Evolutionary conservation across 192 early-diverging fungal genomes (phyloP).

Genomic region (Radiomyces spectabilis): DNA sequence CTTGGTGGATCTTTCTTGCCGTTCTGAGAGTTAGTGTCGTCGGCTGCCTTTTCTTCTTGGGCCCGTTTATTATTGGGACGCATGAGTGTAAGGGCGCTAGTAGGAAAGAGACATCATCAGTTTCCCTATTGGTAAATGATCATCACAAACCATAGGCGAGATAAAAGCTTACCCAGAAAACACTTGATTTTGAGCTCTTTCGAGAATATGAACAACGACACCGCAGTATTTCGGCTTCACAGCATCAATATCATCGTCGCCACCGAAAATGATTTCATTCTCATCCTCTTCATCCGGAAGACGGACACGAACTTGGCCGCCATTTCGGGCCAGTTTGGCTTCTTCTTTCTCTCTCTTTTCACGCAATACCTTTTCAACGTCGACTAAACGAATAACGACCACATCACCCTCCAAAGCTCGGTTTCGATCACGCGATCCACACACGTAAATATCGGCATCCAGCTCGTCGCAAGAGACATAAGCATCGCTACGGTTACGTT

Average conservation of each 20-base stretch:
- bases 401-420: conserved; percentile 80
- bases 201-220: conserved; percentile 48
- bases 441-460: conserved; percentile 73
- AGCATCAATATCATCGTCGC: conserved; percentile 47
- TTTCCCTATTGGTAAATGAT: too few relatives aligned
- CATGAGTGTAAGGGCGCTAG: conserved; percentile 26
- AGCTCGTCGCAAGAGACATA: conserved; percentile 77
- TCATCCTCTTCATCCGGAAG: conserved; percentile 47
- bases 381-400: conserved; percentile 68
- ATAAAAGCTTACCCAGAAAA: too few relatives aligned
- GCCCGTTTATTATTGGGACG: conserved; percentile 35
- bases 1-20: conserved; percentile 40
- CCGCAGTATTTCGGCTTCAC: conserved; percentile 50
- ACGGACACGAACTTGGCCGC: conserved; percentile 33
- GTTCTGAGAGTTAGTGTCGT: conserved; percentile 29
- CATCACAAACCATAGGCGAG: too few relatives aligned
- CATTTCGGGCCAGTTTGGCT: conserved; percentile 44
- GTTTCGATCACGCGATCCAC: conserved; percentile 68
- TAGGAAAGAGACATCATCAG: too few relatives aligned
- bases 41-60: conserved; percentile 26
- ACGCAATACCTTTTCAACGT: conserved; percentile 52
- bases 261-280: conserved; percentile 39
- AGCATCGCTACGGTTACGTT: conserved; percentile 74
- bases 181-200: conserved; percentile 46
- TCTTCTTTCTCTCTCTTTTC: conserved; percentile 52